Conservation (phyloP, 2,329 filamentous ascomycete genomes). For the Calonectria hongkongensis region DNA sequence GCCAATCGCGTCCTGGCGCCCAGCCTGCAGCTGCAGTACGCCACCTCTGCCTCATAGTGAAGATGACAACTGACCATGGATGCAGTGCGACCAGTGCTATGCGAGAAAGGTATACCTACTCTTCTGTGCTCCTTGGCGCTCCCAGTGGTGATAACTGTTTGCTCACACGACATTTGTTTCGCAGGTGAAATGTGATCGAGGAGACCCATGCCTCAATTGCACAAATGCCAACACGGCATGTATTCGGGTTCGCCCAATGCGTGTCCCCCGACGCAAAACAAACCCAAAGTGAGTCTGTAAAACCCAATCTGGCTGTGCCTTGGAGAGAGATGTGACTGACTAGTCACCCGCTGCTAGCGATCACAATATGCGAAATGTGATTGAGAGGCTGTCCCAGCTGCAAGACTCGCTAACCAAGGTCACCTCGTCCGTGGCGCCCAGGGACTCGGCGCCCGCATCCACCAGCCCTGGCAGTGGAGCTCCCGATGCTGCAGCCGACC, state of each 20-base stretch:
- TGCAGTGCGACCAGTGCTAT: slow-evolving; percentile 12
- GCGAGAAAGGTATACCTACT: slow-evolving; percentile 1
- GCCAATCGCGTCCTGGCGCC: not conserved
- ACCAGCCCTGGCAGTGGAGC: slow-evolving; percentile 12
- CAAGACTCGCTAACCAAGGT: slow-evolving; percentile 16
- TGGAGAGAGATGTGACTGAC: not conserved
- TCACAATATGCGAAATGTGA: not conserved
- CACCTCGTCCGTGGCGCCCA: not conserved
- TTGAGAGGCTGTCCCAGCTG: slow-evolving; percentile 5
- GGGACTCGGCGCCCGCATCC: not conserved
- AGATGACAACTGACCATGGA: not conserved
- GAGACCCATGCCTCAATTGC: slow-evolving; percentile 12
- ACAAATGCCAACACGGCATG: not conserved
- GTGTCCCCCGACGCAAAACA: not conserved
- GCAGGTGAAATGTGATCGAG: slow-evolving; percentile 14
- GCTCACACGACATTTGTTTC: not conserved
- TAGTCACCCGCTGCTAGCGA: not conserved
- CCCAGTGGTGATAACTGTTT: not conserved
- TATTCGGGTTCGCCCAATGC: slow-evolving; percentile 3
- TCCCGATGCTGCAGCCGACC: not conserved
- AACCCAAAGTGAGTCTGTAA: not conserved
- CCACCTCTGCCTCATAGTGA: not conserved
- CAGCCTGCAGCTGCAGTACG: not conserved
- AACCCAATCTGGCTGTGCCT: not conserved
- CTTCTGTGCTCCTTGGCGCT: not conserved